Base-by-base conservation (phyloP, 2,329 filamentous ascomycete genomes). In the Colletotrichum tropicicola region DNA sequence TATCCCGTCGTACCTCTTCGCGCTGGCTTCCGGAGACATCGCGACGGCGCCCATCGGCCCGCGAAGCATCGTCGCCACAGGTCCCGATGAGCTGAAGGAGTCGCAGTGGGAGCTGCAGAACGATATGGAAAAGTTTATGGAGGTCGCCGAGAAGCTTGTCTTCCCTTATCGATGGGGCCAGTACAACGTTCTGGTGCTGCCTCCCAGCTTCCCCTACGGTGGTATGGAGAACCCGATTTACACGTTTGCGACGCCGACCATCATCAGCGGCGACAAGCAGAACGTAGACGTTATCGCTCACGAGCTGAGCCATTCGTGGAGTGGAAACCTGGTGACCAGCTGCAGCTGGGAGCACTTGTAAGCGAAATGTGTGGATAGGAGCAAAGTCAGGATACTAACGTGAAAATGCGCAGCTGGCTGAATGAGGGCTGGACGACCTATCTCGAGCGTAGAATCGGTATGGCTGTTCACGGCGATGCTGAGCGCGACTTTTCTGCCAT, bases 281-380 rank as follows among this genome's bases (percentile, higher is more conserved):
- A 98, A 98, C 70, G 89, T 98, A 19, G 95, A 98, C 75, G 95
- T 98, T 19, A 97, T 99, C 78, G 96, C 96, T 2, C 96, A 97
- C 76, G 94, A 89, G 85, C 73, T 91, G 68, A 85, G 83, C 69
- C 88, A 91, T 74, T 89, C 91, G 71, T 98, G 94, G 94, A 96
- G 92, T 66, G 95, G 94, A 25, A 98, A 98, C 71, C 80, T 94
- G 39, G 92, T 94, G 2, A 91, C 89, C 8, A 92, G 90, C 71
- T 89, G 89, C 52, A 92, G 89, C 70, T 95, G 92, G 92, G 91
- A 94, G 79, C 91, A 94, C 74, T 94, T 88, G 87, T 89, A 73
- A 77, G 86, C 80, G 3, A 25, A 8, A 23, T 25, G 13, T 5
- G n/a, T 28, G 17, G 3, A 7, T 3, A 7, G 9, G 8, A 7